Base-by-base conservation (phyloP, 148 eudicot genomes). In the Amaranthus palmeri region DNA sequence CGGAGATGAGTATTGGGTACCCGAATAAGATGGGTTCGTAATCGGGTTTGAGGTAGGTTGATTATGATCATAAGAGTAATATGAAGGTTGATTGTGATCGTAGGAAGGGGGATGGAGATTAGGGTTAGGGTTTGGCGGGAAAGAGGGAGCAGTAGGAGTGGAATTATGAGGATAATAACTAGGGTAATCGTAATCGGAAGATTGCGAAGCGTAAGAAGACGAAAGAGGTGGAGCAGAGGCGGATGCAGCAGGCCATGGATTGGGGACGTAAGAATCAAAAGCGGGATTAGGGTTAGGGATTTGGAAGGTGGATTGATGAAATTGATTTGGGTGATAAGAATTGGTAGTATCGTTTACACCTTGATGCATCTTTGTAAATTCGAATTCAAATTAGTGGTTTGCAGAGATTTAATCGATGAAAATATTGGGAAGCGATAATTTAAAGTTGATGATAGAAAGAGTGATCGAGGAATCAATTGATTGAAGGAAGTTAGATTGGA, bases 221-320 rank as follows among this genome's bases (percentile, higher is more conserved):
- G 84, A 72, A 54, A 77, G 81, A 15, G 90, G 93, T 7, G 92
- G 96, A 60, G 96, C 92, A 51, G 96, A 88, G 69, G 96, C 90
- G 61, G 73, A 77, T 8, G 83, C 15, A 4, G 82, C 40, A 65
- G 81, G 74, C 52, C 68, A 59, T 18, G 76, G 69, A 65, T 65
- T 65, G n/a, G 62, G 43, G 52, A 47, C 52, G 55, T 74, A 78
- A 63, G 81, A 81, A 79, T 73, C 87, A 66, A 77, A 86, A 74
- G 77, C 72, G 45, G 81, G 54, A 73, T 76, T 69, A 58, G 85
- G 70, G 78, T 36, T 77, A 65, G 83, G 85, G 73, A 68, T 88
- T 61, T 86, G 89, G 15, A 15, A 63, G 40, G 51, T 44, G 54
- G 74, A 43, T 64, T 84, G 70, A 41, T 71, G 82, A 6, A 81